Percentiles rank a stretch among this genome's conserved stretches.
Evolutionary conservation across 169 alveolate species (phyloP).

Genomic region (Theileria luwenshuni): DNA sequence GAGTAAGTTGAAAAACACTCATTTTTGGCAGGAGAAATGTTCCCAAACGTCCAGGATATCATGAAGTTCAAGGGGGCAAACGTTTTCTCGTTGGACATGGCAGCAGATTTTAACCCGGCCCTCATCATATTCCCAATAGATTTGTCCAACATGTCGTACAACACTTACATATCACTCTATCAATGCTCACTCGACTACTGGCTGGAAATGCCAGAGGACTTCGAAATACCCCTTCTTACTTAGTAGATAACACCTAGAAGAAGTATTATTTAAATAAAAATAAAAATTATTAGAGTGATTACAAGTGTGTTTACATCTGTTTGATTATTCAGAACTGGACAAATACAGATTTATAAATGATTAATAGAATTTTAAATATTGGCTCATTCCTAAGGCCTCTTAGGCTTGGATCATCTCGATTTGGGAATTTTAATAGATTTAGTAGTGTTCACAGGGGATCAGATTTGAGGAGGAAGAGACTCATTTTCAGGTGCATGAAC

Average conservation of each 20-base stretch:
- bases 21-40: conserved; percentile 6
- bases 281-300: conserved; percentile 1
- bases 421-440: background rate
- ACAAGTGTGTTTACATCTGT: background rate
- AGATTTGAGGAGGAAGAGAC: conserved; percentile 15
- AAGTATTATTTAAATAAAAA: background rate
- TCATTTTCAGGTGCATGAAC: conserved; percentile 42
- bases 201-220: conserved; percentile 32
- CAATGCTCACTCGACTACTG: conserved; percentile 58
- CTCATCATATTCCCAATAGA: conserved; percentile 76
- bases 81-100: conserved; percentile 37
- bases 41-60: conserved; percentile 8
- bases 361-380: no score
- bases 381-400: no score
- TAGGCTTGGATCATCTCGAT: no score
- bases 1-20: background rate
- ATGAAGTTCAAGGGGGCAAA: conserved; percentile 21
- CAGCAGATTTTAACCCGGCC: conserved; percentile 75
- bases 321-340: background rate
- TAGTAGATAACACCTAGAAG: no score
- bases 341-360: no score
- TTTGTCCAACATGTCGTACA: conserved; percentile 76
- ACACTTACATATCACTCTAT: conserved; percentile 70
- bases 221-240: conserved; percentile 21
- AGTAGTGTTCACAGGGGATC: background rate